phyloP scores from a whole-genome alignment of 2,329 filamentous ascomycete genomes.

The Hawksworthiomyces lignivorus region DNA sequence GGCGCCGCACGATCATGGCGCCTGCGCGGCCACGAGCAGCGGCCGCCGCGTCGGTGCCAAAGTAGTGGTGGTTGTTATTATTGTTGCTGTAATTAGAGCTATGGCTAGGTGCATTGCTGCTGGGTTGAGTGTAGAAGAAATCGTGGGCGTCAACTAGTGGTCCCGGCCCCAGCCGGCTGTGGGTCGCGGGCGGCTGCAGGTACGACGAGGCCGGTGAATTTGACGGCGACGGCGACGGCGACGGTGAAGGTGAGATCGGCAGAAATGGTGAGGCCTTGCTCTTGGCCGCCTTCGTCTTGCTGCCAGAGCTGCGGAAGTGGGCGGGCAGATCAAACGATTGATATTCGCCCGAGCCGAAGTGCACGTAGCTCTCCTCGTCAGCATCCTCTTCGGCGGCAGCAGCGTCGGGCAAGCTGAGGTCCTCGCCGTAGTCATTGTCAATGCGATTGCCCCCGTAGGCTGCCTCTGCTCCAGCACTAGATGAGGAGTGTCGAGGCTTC shows the following conservation, averaged over 20 bases:
- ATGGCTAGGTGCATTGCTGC: not conserved
- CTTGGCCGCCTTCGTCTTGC: conserved; percentile 22
- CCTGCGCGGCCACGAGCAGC: not conserved
- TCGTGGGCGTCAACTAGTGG: no score
- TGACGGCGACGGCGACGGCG: not conserved
- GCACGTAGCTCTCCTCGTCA: conserved; percentile 41
- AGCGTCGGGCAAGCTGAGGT: no score
- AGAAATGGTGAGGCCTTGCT: not conserved
- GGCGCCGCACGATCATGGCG: conserved; percentile 16
- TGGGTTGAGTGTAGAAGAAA: not conserved
- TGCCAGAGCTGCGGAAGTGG: conserved; percentile 32
- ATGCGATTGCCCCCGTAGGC: conserved; percentile 21
- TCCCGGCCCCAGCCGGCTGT: no score
- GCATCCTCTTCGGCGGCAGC: conserved; percentile 37
- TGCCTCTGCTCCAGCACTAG: no score
- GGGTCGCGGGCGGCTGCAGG: not conserved
- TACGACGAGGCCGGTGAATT: not conserved
- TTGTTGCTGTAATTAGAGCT: conserved; percentile 1
- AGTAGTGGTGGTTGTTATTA: not conserved
- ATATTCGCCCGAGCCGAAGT: conserved; percentile 30
- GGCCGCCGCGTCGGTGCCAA: not conserved
- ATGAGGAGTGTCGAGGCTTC: not conserved
- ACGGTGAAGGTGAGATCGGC: not conserved
- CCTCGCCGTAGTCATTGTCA: conserved; percentile 38
- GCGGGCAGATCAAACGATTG: conserved; percentile 31